phyloP scores from a whole-genome alignment of 2,329 filamentous ascomycete species.

The Penicillium sclerotiorum region DNA sequence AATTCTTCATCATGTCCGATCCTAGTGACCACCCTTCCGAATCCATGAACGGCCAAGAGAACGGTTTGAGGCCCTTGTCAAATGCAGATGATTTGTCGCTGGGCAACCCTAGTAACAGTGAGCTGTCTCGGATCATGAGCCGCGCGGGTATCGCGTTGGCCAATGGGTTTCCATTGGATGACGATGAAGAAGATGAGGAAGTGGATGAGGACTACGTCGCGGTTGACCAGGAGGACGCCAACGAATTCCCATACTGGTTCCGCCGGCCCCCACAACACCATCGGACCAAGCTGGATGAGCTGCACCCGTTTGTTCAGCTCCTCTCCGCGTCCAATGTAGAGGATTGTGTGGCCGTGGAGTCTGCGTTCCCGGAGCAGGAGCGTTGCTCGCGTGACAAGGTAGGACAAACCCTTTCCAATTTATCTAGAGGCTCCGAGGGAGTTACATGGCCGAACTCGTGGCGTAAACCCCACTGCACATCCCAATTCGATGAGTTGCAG shows the following conservation, averaged over 20 bases:
- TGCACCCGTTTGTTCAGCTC: constrained; percentile 74
- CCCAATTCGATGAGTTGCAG: not conserved
- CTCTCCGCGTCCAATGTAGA: constrained; percentile 60
- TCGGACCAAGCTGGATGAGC: constrained; percentile 54
- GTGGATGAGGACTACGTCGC: constrained; percentile 46
- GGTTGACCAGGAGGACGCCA: constrained; percentile 45
- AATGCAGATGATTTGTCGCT: constrained; percentile 34
- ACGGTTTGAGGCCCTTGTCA: constrained; percentile 33
- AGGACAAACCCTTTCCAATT: constrained; percentile 22
- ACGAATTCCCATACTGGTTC: constrained; percentile 46
- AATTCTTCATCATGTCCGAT: constrained; percentile 32
- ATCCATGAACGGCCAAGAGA: constrained; percentile 28
- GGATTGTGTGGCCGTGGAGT: constrained; percentile 61
- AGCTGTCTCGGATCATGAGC: constrained; percentile 32
- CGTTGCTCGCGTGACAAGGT: constrained; percentile 64
- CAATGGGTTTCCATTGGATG: constrained; percentile 33
- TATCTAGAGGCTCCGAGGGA: not conserved
- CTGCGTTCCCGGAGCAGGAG: constrained; percentile 62
- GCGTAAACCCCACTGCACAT: not conserved
- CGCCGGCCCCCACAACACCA: constrained; percentile 42
- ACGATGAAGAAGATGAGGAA: constrained; percentile 35
- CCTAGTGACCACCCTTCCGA: constrained; percentile 31
- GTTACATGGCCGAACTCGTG: not conserved
- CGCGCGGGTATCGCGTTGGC: constrained; percentile 31
- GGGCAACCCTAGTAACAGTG: constrained; percentile 27